A percentile compares a stretch with the other conserved stretches of the same genome.
Evolutionary conservation across 2,329 filamentous ascomycete species (phyloP).

Genomic region (Orbilia blumenaviensis): DNA sequence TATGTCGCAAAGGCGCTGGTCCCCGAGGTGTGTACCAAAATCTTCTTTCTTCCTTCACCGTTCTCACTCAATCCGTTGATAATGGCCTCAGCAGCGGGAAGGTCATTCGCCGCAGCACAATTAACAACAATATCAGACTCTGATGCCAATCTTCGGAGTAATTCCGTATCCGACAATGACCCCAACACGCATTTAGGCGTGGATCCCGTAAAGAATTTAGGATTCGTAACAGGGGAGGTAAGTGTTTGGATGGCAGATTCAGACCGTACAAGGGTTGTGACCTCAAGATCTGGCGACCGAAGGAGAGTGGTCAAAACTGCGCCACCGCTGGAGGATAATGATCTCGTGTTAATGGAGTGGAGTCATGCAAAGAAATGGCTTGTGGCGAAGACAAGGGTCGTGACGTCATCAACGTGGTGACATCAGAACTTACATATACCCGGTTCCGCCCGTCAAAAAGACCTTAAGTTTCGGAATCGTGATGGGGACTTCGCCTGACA

Average conservation of each 20-base stretch:
- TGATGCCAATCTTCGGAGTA: slow-evolving; percentile 23
- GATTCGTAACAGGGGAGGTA: slow-evolving; percentile 38
- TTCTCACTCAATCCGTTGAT: slow-evolving; percentile 16
- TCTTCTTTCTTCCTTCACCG: slow-evolving; percentile 27
- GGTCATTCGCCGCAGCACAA: slow-evolving; percentile 40
- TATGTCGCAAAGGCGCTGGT: slow-evolving; percentile 34
- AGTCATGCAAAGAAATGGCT: neutral
- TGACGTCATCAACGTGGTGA: slow-evolving; percentile 28
- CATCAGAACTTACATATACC: slow-evolving; percentile 34
- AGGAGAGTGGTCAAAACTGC: slow-evolving; percentile 37
- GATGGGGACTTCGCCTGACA: slow-evolving; percentile 36
- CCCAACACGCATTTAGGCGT: slow-evolving; percentile 31
- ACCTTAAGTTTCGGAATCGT: slow-evolving; percentile 41
- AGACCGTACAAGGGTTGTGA: slow-evolving; percentile 44
- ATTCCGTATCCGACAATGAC: slow-evolving; percentile 22
- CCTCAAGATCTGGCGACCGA: slow-evolving; percentile 28
- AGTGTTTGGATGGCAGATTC: slow-evolving; percentile 39
- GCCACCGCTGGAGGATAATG: slow-evolving; percentile 21
- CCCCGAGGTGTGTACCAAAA: slow-evolving; percentile 43
- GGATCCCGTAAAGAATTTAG: slow-evolving; percentile 46
- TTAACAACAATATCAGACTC: slow-evolving; percentile 48
- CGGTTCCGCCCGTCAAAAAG: slow-evolving; percentile 42
- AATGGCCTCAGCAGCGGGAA: slow-evolving; percentile 18
- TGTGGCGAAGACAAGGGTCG: neutral
- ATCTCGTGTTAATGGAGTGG: neutral